phyloP scores from a whole-genome alignment of 768 basidiomycete genomes.

The Epithele typhae region DNA sequence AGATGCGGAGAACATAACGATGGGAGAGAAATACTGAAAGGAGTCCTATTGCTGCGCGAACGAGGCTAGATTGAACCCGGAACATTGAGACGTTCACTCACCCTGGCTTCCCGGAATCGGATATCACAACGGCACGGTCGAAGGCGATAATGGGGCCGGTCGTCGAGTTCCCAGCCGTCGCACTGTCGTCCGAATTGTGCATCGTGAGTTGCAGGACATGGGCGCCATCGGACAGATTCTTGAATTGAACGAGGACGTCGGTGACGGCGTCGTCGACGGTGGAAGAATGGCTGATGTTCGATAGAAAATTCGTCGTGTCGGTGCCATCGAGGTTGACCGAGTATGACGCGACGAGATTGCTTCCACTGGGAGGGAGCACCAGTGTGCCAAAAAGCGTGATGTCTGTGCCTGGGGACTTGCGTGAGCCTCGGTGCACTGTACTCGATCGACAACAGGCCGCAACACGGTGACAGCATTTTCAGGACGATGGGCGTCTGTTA shows the following conservation, averaged over 20 bases:
- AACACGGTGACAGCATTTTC: too few relatives aligned
- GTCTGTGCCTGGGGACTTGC: slow-evolving; percentile 47
- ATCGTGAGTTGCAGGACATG: slow-evolving; percentile 58
- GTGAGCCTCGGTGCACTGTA: too few relatives aligned
- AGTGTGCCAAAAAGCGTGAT: slow-evolving; percentile 56
- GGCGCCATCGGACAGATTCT: slow-evolving; percentile 39
- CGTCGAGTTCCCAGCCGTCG: slow-evolving; percentile 4
- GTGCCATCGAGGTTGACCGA: slow-evolving; percentile 49
- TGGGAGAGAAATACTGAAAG: too few relatives aligned
- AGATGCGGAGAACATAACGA: too few relatives aligned
- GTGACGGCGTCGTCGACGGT: slow-evolving; percentile 22
- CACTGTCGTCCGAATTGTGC: slow-evolving; percentile 27
- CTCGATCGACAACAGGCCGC: too few relatives aligned
- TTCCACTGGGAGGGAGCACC: slow-evolving; percentile 26
- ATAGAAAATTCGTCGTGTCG: slow-evolving; percentile 22
- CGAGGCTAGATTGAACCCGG: not conserved
- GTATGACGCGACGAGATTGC: slow-evolving; percentile 29
- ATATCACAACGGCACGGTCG: slow-evolving; percentile 46
- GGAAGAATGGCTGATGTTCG: slow-evolving; percentile 23
- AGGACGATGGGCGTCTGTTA: too few relatives aligned
- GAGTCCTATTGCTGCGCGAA: not conserved
- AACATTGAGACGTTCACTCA: too few relatives aligned
- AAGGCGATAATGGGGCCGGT: slow-evolving; percentile 42
- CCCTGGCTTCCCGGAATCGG: slow-evolving; percentile 6
- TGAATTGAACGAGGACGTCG: slow-evolving; percentile 44